Conservation (phyloP, 208 protist species). For the Borovskyia barvae region DNA sequence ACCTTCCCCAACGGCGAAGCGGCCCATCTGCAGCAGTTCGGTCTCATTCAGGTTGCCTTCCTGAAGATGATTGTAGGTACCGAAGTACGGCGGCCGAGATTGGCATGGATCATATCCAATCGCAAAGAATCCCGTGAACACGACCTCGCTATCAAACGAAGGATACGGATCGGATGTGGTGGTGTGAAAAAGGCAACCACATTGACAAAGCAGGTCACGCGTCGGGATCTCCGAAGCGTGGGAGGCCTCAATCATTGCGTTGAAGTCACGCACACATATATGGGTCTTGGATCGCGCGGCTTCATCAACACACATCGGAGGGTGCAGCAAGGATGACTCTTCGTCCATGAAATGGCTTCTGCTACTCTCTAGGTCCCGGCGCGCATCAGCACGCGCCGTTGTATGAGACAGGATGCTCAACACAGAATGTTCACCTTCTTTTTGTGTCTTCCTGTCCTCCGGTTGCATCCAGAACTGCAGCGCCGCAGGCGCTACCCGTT, state of each 20-base stretch:
- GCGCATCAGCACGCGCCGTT: background rate
- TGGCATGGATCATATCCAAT: slow-evolving; percentile 85
- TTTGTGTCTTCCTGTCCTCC: background rate
- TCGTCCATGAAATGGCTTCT: slow-evolving; percentile 28
- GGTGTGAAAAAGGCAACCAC: slow-evolving; percentile 60
- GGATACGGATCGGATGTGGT: slow-evolving; percentile 21
- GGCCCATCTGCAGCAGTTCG: slow-evolving; percentile 57
- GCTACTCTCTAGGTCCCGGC: slow-evolving; percentile 4
- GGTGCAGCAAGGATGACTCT: slow-evolving; percentile 53
- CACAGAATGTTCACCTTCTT: slow-evolving; percentile 23
- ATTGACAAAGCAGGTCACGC: slow-evolving; percentile 26
- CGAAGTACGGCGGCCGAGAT: slow-evolving; percentile 83
- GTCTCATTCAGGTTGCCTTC: slow-evolving; percentile 44
- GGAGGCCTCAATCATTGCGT: slow-evolving; percentile 53
- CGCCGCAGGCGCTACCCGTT: slow-evolving; percentile 54
- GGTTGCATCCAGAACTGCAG: slow-evolving; percentile 60
- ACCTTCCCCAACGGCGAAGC: slow-evolving; percentile 40
- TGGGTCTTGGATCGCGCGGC: background rate
- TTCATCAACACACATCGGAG: slow-evolving; percentile 29
- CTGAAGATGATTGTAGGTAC: slow-evolving; percentile 73
- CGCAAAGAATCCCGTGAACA: slow-evolving; percentile 79
- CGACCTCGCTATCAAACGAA: slow-evolving; percentile 64
- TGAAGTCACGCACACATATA: slow-evolving; percentile 32
- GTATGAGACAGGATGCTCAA: slow-evolving; percentile 3
- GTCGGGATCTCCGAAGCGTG: slow-evolving; percentile 4